Evolutionary conservation across 2,329 filamentous ascomycete species (phyloP).

Genomic region (Sporothrix luriei): DNA sequence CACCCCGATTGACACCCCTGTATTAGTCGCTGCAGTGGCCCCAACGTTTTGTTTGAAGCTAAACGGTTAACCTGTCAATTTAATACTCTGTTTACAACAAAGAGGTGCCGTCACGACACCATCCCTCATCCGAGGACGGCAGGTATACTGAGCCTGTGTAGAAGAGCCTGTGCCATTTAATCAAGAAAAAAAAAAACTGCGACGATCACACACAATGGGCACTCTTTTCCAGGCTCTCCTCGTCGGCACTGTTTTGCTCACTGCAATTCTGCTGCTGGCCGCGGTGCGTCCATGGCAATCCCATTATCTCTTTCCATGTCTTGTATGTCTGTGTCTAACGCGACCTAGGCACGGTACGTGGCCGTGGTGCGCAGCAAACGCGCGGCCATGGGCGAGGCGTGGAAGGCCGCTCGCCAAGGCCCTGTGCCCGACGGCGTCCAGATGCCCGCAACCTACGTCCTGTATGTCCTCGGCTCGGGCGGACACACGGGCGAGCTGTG

Average conservation of each 20-base stretch:
- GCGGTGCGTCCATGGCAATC: neutral
- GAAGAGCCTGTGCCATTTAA: neutral
- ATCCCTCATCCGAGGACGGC: neutral
- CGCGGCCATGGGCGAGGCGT: constrained; percentile 27
- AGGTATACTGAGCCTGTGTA: too few species aligned
- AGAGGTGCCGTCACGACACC: neutral
- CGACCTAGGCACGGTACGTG: constrained; percentile 26
- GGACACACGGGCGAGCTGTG: constrained; percentile 97
- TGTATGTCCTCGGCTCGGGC: constrained; percentile 86
- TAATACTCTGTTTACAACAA: neutral
- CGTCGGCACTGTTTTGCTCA: neutral
- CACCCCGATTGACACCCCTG: neutral
- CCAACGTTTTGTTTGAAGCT: constrained; percentile 23
- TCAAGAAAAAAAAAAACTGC: neutral
- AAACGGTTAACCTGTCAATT: neutral
- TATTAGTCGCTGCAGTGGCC: constrained; percentile 11
- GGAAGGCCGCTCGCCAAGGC: constrained; percentile 28
- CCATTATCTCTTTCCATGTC: neutral
- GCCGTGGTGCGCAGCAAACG: constrained; percentile 16
- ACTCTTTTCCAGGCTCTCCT: neutral
- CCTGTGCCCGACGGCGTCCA: constrained; percentile 31
- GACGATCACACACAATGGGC: constrained; percentile 3
- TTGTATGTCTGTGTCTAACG: neutral
- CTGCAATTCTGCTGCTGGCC: neutral
- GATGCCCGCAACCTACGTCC: constrained; percentile 55